Conservation (phyloP, 1,139 yeast species). For the Pichia sp. region DNA sequence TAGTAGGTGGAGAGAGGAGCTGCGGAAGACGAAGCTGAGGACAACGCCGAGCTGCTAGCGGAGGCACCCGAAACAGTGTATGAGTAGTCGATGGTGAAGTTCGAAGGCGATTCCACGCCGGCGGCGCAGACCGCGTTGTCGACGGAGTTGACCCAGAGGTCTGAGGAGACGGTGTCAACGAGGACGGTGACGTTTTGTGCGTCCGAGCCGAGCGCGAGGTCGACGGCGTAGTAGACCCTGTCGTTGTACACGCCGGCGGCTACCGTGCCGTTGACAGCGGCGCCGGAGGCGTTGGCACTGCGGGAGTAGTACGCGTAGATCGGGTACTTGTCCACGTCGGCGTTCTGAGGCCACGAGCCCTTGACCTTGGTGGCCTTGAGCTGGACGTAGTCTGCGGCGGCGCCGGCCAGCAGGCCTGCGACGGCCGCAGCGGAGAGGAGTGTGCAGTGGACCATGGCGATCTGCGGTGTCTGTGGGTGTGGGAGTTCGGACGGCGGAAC, state of each 20-base stretch:
- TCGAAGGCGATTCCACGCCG: conserved; percentile 1
- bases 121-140: conserved; percentile 15
- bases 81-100: conserved; percentile 11
- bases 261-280: conserved; percentile 11
- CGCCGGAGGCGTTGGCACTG: neutral
- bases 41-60: neutral
- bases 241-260: conserved; percentile 12
- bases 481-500: too few relatives aligned
- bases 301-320: conserved; percentile 10
- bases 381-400: conserved; percentile 17
- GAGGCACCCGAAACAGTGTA: neutral
- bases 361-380: conserved; percentile 27
- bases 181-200: conserved; percentile 46
- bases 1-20: conserved; percentile 9
- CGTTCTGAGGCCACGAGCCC: conserved; percentile 29
- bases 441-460: conserved; percentile 5
- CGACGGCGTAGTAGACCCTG: conserved; percentile 15
- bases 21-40: neutral
- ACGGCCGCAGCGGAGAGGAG: neutral
- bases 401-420: conserved; percentile 4
- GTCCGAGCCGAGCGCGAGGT: conserved; percentile 48
- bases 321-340: conserved; percentile 23
- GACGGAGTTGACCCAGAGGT: conserved; percentile 47
- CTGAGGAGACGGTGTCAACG: conserved; percentile 63
- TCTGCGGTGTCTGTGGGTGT: neutral